Conservation (phyloP, 257 asterid species). For the Phtheirospermum japonicum region DNA sequence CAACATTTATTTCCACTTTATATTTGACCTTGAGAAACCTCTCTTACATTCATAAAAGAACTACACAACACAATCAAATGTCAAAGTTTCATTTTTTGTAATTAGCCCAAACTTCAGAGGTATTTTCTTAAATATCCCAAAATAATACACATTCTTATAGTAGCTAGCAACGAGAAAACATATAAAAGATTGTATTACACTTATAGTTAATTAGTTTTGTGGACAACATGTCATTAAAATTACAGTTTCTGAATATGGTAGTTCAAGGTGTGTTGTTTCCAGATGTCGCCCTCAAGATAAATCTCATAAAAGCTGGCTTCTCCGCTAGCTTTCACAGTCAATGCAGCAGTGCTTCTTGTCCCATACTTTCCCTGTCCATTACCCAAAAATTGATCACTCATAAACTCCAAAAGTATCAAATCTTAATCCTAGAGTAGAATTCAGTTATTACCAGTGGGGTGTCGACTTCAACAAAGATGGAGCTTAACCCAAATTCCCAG, state of each 20-base stretch:
- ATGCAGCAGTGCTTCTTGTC: slow-evolving; percentile 58
- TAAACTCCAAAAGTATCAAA: background rate
- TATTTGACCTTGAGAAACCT: no score
- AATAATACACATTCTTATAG: no score
- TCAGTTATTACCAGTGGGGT: slow-evolving; percentile 55
- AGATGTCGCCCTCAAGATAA: slow-evolving; percentile 42
- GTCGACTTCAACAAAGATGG: slow-evolving; percentile 63
- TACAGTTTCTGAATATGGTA: slow-evolving; percentile 37
- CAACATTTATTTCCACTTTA: no score
- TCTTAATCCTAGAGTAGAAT: background rate
- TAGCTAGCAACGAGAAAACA: no score
- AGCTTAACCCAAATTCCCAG: slow-evolving; percentile 61
- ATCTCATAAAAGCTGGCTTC: slow-evolving; percentile 58
- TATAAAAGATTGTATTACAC: no score
- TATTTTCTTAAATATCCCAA: no score
- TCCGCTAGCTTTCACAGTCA: slow-evolving; percentile 48
- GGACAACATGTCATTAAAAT: background rate
- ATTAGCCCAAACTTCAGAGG: no score
- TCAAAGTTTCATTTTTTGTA: no score
- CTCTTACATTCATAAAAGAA: no score
- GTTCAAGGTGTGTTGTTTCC: slow-evolving; percentile 52
- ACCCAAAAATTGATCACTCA: background rate
- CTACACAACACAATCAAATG: no score
- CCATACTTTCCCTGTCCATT: slow-evolving; percentile 49
- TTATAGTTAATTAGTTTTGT: no score